Conservation (phyloP, 768 basidiomycete species). For the Fomitopsis serialis region DNA sequence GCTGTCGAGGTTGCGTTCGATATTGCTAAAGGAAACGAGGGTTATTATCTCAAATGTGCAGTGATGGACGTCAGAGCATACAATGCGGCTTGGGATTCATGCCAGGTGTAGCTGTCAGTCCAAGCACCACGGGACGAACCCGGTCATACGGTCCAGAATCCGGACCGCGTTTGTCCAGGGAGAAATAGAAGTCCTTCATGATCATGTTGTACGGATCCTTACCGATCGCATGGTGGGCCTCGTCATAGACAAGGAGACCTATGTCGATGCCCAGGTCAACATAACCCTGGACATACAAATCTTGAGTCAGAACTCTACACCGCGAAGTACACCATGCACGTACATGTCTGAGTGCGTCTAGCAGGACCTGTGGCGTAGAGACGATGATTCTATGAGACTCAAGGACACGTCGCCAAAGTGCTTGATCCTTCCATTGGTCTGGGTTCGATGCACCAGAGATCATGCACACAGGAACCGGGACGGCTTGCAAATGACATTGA, state of each 20-base stretch:
- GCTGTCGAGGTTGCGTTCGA: conserved; percentile 67
- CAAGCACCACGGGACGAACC: conserved; percentile 60
- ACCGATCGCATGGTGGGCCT: conserved; percentile 73
- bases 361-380: conserved; percentile 71
- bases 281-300: conserved; percentile 36
- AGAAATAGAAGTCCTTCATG: conserved; percentile 70
- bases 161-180: conserved; percentile 33
- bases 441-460: conserved; percentile 70
- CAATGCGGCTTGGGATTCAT: conserved; percentile 64
- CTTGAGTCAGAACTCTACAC: no score
- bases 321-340: background rate
- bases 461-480: conserved; percentile 60
- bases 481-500: conserved; percentile 46
- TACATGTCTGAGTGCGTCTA: conserved; percentile 66
- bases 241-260: conserved; percentile 69
- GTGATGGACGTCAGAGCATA: conserved; percentile 25
- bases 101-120: conserved; percentile 88
- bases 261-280: conserved; percentile 56
- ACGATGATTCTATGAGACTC: conserved; percentile 57
- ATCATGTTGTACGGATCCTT: conserved; percentile 74
- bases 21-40: conserved; percentile 40
- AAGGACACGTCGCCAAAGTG: conserved; percentile 55
- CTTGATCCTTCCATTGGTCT: conserved; percentile 65
- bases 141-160: conserved; percentile 7
- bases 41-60: background rate